Base-by-base conservation (phyloP, 148 eudicot genomes). In the Rheum nobile region DNA sequence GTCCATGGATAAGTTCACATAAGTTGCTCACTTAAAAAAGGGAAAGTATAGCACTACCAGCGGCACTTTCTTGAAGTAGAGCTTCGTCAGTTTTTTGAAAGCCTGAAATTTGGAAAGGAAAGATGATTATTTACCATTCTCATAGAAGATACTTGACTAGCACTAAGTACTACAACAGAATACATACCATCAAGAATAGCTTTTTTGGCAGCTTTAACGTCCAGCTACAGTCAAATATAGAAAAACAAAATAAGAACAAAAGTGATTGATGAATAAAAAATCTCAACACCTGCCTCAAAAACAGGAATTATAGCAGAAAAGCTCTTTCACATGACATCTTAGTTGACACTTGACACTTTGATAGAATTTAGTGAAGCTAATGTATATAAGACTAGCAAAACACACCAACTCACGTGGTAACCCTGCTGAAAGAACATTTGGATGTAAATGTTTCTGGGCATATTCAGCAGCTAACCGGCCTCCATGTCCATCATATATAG, bases 391-490 rank as follows among this genome's bases (percentile, higher is more conserved):
- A 84, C 82, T 73, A 65, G 83, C 73, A 83, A 84, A 78, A 91
- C 97, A 91, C 87, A 91, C 97, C 97, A 82, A 91, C 97, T 91
- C 97, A 91, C 93, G 97, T 91, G 93, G 91, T 86, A 91, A 89
- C 88, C 97, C 97, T 34, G 89, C 97, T n/a, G 84, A 80, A 68
- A 89, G 85, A 80, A 91, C 91, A 77, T 85, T 86, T 38, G 67
- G 47, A 78, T 89, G 93, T 77, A 91, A 78, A 84, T 91, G 88
- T 71, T 86, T 87, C 81, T 86, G 93, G 0, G 85, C 91, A 78
- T 87, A 91, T 80, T 89, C 91, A 72, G 93, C 97, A 47, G 97
- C 97, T 75, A 84, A 73, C 37, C 91, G 88, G 75, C 97, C 97
- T 76, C 97, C 97, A 77, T 91, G 97, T 75, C 97, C 97, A 82